Base-by-base conservation (phyloP, 148 eudicot genomes). In the Nyssa sinensis region DNA sequence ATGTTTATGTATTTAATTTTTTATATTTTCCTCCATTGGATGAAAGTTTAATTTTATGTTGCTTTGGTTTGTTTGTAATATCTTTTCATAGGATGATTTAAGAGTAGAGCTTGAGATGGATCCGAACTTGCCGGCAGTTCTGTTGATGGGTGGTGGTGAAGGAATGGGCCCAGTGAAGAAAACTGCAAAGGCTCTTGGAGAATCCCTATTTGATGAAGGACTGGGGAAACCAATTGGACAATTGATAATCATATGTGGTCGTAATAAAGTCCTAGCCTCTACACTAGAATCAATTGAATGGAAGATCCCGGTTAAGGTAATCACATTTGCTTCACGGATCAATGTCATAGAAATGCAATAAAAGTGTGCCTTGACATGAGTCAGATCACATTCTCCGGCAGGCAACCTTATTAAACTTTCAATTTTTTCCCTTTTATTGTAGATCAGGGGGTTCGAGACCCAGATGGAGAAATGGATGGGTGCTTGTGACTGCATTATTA, bases 401-500 rank as follows among this genome's bases (percentile, higher is more conserved):
- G 66, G 14, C 55, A 0, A 8, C 23, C 28, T 69, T 64, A 41
- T 30, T 64, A 64, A 49, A 16, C 33, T 17, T 44, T 28, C 1
- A 28, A 0, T 1, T 3, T 35, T 66, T 39, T 32, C 27, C n/a
- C n/a, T n/a, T 24, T 62, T 13, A 31, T 39, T 78, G 53, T 58
- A 94, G 98, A 70, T 91, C 32, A 89, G 92, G 80, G 98, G 96
- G 49, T 94, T 94, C 67, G 95, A 94, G 84, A 90, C 82, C 73
- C 95, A 90, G 71, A 94, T 94, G 97, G 90, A 88, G 84, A 94
- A 90, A 77, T 94, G 97, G 97, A 94, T 94, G 98, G 97, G 97
- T 35, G 93, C 96, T 78, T 94, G 97, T 74, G 98, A 94, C 74
- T 94, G 98, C 78, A 94, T 94, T 61, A 94, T 94, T 17, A 94